Evolutionary conservation across 1,139 yeast species (phyloP), one percentile per base, ranked within the genome.

Genomic region (Meyerozyma carpophila): DNA sequence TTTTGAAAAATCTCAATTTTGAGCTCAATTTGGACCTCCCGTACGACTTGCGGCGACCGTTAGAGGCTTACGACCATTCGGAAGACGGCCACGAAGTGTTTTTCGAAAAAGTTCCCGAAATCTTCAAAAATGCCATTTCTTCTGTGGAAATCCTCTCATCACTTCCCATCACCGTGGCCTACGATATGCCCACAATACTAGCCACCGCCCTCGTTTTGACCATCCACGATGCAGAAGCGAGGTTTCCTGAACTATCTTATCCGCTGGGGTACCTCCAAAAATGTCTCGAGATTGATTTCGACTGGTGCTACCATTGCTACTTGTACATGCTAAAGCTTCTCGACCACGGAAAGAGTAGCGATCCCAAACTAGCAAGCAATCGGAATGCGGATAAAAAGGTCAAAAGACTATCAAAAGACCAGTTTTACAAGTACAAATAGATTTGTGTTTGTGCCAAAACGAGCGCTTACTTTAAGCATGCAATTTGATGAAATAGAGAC

Each of bases 71-170:
- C 39, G 31, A 11, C 41, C 16, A 36, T 43, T 13, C 14, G 8
- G 44, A 40, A 7, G 41, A 36, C 8, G 43, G 40, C 32, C 32
- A 39, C 37, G 43, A 44, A 21, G 41, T 39, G 25, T 68, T 66
- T 49, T 48, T 44, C 39, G 55, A 55, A n/a, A 61, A 62, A 39
- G 55, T 56, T 32, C 48, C 50, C 2, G 75, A 70, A 6, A 60
- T 69, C 1, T 44, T 70, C 29, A 68, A 63, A 48, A 61, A 66
- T 43, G 57, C 72, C 0, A 61, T 65, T 1, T 56, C 73, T 1
- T 56, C 68, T 36, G 59, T 72, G 8, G 78, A 73, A 49, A 50
- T 69, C n/a, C 52, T 70, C 24, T 65, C 75, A n/a, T 61, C 72
- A 10, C 55, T 72, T 29, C 78, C 78, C 0, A 48, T 72, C 1